phyloP scores from a whole-genome alignment of 148 eudicot species.

The Chenopodium berlandieri region DNA sequence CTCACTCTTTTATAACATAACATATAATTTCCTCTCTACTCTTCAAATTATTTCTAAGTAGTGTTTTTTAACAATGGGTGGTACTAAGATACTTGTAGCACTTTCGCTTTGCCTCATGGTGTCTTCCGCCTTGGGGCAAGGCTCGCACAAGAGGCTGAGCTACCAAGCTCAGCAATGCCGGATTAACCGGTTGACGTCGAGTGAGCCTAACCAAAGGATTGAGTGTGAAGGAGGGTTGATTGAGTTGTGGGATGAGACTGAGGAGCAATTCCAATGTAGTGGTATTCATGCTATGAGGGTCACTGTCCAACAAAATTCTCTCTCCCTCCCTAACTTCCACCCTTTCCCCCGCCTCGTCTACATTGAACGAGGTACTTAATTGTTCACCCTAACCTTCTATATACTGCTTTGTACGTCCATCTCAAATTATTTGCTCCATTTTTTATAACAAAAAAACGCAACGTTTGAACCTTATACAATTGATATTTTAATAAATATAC shows the following conservation, averaged over 20 bases:
- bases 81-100: constrained; percentile 24
- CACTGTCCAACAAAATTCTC: constrained; percentile 43
- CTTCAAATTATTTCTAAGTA: not conserved
- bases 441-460: too few species aligned
- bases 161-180: constrained; percentile 50
- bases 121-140: constrained; percentile 16
- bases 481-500: too few species aligned
- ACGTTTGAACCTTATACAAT: too few species aligned
- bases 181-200: constrained; percentile 34
- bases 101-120: constrained; percentile 27
- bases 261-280: constrained; percentile 67
- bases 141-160: constrained; percentile 18
- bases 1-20: not conserved
- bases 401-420: too few species aligned
- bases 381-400: not conserved
- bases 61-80: constrained; percentile 18
- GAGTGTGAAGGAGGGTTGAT: constrained; percentile 57
- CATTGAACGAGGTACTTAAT: constrained; percentile 48
- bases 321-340: constrained; percentile 53
- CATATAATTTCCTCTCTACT: not conserved
- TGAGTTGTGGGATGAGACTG: constrained; percentile 56
- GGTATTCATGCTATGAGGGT: constrained; percentile 52
- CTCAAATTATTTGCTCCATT: too few species aligned
- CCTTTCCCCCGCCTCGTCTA: constrained; percentile 60
- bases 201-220: constrained; percentile 43